Base-by-base conservation (phyloP, 2,329 filamentous ascomycete genomes). In the Teratosphaeria destructans region DNA sequence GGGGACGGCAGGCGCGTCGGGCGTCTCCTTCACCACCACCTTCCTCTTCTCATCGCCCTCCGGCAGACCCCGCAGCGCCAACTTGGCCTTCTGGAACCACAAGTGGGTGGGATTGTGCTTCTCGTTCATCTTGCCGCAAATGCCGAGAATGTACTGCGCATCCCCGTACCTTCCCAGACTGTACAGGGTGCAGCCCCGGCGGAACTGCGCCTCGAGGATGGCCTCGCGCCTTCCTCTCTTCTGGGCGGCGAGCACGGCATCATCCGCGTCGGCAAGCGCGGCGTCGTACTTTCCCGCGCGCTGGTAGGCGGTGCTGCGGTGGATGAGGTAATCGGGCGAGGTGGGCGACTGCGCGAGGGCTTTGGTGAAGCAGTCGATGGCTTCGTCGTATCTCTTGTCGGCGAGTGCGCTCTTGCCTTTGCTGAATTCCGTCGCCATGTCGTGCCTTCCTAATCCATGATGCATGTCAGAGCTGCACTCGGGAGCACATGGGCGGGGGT, bases 161-260 rank as follows among this genome's bases (percentile, higher is more conserved):
- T 96, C 87, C 3, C 86, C 90, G 66, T 85, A 90, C 57, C 83
- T 81, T 37, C 82, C 83, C 49, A 91, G 77, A 55, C 85, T 83
- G 72, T 85, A 88, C 29, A 93, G 79, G 11, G 87, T 82, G 12
- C 95, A 83, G 5, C 84, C 88, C 43, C 93, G 84, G 66, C 92
- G 85, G 68, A 94, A 84, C 68, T 96, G 90, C 1, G 89, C 87
- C n/a, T 90, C 83, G 54, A 85, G 80, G 72, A 96, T 90, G 34
- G 88, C 81, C 64, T 90, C 84, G 56, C 88, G 84, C 67, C 86
- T 88, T 35, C 82, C 88, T 49, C 93, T 87, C 63, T 86, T 80
- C 53, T 94, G 81, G 1, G 90, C 88, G 26, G 82, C 79, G 2
- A 83, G 77, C 59, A 83, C 80, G 56, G 84, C 77, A 47, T 74